These are phyloP conservation scores for Pseudocercospora fuligena DNA, from an alignment of 2,329 filamentous ascomycete species.

Conservation along the genomic window DNA sequence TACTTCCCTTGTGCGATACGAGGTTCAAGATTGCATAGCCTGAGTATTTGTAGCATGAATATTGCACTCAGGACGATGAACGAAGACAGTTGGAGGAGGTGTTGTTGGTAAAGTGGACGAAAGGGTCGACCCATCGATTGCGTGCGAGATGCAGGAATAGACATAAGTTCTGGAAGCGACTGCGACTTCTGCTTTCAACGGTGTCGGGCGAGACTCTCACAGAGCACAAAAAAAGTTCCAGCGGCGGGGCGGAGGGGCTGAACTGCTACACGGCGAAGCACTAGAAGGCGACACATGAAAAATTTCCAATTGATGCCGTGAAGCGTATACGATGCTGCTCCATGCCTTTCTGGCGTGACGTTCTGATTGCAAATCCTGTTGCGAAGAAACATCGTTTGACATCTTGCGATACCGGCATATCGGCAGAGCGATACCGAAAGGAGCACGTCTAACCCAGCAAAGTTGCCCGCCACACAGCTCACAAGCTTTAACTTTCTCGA, in stretches of 20 bases:
- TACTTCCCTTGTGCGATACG: neutral
- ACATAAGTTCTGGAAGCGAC: neutral
- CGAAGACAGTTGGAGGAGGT: neutral
- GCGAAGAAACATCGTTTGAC: neutral
- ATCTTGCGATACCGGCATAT: conserved; percentile 1
- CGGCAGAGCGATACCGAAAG: neutral
- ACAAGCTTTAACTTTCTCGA: neutral
- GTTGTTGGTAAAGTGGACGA: neutral
- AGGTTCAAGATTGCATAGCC: neutral
- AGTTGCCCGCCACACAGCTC: no score
- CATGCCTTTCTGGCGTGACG: neutral
- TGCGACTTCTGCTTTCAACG: conserved; percentile 9
- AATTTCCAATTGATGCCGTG: neutral
- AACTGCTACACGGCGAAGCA: neutral
- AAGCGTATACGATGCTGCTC: neutral
- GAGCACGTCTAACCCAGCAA: no score
- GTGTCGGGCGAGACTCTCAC: neutral
- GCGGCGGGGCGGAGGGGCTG: neutral
- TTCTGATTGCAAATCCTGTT: neutral
- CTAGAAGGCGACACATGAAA: neutral
- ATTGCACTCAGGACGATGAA: neutral
- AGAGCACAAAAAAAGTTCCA: neutral
- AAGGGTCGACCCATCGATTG: conserved; percentile 7
- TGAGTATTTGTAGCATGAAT: neutral
- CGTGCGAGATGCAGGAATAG: neutral